Evolutionary conservation across 768 basidiomycete species (phyloP).

Genomic region (Botryobasidium botryosum): DNA sequence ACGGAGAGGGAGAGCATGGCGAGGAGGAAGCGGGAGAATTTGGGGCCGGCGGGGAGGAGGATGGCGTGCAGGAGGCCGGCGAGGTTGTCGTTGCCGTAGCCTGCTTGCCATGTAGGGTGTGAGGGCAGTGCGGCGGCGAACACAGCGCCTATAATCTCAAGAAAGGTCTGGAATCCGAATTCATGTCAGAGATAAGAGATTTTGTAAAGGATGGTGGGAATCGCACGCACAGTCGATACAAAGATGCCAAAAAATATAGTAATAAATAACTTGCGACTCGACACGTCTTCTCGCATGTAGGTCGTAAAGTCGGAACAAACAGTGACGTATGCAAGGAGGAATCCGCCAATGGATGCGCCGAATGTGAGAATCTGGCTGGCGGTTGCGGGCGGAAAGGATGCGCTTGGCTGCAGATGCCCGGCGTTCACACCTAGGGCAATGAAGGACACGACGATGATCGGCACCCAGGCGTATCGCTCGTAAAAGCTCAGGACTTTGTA

Average conservation of each 20-base stretch:
- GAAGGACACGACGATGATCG: slow-evolving; percentile 54
- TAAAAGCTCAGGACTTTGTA: slow-evolving; percentile 29
- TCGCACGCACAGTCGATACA: not conserved
- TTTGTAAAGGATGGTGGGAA: no score
- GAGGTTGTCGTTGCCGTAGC: slow-evolving; percentile 40
- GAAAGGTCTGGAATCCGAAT: slow-evolving; percentile 21
- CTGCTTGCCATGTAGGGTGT: slow-evolving; percentile 23
- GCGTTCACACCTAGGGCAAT: slow-evolving; percentile 59
- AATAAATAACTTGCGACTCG: slow-evolving; percentile 30
- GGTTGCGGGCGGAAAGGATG: slow-evolving; percentile 33
- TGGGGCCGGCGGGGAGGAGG: slow-evolving; percentile 41
- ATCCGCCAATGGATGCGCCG: slow-evolving; percentile 54
- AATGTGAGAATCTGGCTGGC: slow-evolving; percentile 42
- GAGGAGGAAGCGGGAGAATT: slow-evolving; percentile 53
- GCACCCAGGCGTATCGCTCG: slow-evolving; percentile 61
- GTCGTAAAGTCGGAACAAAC: slow-evolving; percentile 59
- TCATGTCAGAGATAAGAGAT: no score
- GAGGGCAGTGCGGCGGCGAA: slow-evolving; percentile 39
- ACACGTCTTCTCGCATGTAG: slow-evolving; percentile 36
- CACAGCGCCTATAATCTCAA: slow-evolving; percentile 49
- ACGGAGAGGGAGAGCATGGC: slow-evolving; percentile 35
- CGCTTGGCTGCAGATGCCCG: slow-evolving; percentile 34
- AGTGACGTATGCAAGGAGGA: slow-evolving; percentile 43
- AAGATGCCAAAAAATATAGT: slow-evolving; percentile 7
- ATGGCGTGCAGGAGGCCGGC: slow-evolving; percentile 31